phyloP scores from a whole-genome alignment of 192 early-diverging fungal species.

The Backusella tarrabulga region DNA sequence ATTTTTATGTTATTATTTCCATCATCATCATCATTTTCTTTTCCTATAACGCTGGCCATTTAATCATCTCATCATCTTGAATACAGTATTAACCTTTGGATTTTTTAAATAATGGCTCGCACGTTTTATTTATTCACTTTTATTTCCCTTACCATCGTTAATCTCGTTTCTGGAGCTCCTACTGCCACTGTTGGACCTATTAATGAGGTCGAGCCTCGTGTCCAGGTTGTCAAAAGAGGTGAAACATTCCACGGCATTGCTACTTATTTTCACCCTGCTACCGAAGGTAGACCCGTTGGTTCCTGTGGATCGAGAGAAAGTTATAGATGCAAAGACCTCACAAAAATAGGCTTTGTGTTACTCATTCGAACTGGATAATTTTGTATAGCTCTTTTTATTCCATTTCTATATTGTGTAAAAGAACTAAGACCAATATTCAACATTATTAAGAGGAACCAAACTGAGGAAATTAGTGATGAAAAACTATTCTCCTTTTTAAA shows the following conservation, averaged over 20 bases:
- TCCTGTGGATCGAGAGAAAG: constrained; percentile 24
- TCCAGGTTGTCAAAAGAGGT: not conserved
- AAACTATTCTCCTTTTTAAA: too few relatives aligned
- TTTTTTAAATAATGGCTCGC: not conserved
- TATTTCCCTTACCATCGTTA: not conserved
- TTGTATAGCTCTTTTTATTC: too few relatives aligned
- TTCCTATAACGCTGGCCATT: constrained; percentile 24
- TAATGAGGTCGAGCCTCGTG: constrained; percentile 11
- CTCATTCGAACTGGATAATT: too few relatives aligned
- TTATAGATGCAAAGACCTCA: not conserved
- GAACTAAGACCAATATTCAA: too few relatives aligned
- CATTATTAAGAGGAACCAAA: too few relatives aligned
- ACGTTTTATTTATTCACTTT: not conserved
- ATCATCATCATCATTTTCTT: constrained; percentile 1
- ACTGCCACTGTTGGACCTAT: not conserved
- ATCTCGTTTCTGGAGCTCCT: not conserved
- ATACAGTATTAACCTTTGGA: too few relatives aligned
- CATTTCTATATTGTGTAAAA: too few relatives aligned
- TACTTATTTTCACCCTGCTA: constrained; percentile 30
- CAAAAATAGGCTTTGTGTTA: too few relatives aligned
- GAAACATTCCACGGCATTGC: constrained; percentile 15
- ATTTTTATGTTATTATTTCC: not conserved
- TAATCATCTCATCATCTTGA: not conserved
- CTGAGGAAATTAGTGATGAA: too few relatives aligned
- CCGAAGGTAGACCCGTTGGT: constrained; percentile 28